phyloP scores from a whole-genome alignment of 108 stramenopile genomes.

The Schizochytrium sp. region DNA sequence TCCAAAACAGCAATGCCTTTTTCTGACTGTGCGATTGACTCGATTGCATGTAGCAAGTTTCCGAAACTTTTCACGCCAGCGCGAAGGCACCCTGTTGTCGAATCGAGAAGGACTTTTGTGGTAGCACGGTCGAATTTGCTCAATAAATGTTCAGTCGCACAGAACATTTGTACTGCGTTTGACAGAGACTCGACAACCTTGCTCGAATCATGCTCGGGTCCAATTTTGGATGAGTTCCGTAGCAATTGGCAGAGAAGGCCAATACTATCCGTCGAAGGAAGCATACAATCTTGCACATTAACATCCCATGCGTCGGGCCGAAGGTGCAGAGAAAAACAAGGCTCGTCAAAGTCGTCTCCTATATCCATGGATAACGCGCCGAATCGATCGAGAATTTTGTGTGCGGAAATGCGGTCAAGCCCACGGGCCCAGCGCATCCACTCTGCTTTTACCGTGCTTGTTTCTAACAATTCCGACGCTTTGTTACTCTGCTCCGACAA shows the following conservation, averaged over 20 bases:
- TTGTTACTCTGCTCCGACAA: background rate
- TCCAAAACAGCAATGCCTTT: background rate
- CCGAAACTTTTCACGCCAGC: background rate
- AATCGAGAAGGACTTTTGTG: too few species aligned
- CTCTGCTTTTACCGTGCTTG: background rate
- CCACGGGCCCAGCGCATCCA: background rate
- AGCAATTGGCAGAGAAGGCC: background rate
- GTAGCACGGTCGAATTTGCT: too few species aligned
- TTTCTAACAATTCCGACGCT: background rate
- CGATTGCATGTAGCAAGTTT: background rate
- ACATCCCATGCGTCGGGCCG: background rate
- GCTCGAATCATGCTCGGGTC: too few species aligned
- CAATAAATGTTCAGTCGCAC: too few species aligned
- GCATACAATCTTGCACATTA: background rate
- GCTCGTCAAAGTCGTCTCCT: background rate
- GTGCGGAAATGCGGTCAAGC: background rate
- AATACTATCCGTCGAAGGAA: background rate
- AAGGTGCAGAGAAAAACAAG: background rate
- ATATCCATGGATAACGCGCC: background rate
- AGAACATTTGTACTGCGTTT: too few species aligned
- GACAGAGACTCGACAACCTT: too few species aligned
- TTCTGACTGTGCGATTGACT: background rate
- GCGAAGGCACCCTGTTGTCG: too few species aligned
- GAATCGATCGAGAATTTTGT: background rate
- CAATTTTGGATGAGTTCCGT: too few species aligned